These are phyloP conservation scores for Ceratocystis cacaofunesta DNA, from an alignment of 2,329 filamentous ascomycete genomes.

Conservation along the genomic window DNA sequence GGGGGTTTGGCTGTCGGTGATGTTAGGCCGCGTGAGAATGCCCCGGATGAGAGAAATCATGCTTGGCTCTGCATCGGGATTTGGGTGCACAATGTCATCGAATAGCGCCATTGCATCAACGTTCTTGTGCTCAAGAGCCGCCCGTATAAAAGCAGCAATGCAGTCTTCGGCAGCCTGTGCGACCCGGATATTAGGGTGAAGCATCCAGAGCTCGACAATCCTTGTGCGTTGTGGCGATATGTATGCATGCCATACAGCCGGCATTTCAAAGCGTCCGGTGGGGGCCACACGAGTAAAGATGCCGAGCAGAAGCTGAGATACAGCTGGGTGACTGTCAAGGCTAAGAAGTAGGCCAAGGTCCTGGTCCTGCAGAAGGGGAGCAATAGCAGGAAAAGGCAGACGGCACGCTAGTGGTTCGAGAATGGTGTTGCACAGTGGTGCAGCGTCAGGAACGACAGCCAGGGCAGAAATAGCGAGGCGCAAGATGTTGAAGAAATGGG, in stretches of 20 bases:
- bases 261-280: conserved; percentile 1
- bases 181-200: conserved; percentile 4
- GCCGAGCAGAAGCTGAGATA: conserved; percentile 7
- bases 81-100: neutral
- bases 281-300: conserved; percentile 1
- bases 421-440: conserved; percentile 5
- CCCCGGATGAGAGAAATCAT: neutral
- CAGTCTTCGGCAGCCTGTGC: conserved; percentile 7
- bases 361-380: conserved; percentile 7
- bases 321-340: neutral
- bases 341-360: conserved; percentile 7
- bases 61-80: neutral
- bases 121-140: neutral
- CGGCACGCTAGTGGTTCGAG: conserved; percentile 2
- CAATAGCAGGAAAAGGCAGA: conserved; percentile 6
- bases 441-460: conserved; percentile 5
- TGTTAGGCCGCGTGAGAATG: neutral
- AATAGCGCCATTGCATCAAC: neutral
- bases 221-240: neutral
- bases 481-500: conserved; percentile 10
- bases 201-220: conserved; percentile 14
- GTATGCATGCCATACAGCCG: conserved; percentile 6
- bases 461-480: conserved; percentile 10
- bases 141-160: conserved; percentile 1
- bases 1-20: neutral